Percentiles rank a stretch among this genome's conserved stretches.
phyloP scores from a whole-genome alignment of 164 flowering plant species.

The Euptelea pleiosperma region DNA sequence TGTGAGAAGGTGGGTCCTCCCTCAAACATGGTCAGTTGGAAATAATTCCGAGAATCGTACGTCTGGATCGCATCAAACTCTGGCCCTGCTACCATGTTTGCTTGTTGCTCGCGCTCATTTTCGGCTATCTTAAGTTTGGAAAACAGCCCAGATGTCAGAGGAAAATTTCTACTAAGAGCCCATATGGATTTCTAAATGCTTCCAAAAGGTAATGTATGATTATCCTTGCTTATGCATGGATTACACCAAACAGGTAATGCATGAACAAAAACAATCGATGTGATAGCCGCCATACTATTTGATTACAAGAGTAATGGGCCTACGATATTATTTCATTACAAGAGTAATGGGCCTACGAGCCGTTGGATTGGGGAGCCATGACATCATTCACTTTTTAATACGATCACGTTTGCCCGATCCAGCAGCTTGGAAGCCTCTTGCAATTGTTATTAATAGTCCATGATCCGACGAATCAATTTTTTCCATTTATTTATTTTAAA shows the following conservation, averaged over 20 bases:
- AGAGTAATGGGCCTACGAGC: no score
- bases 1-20: constrained; percentile 32
- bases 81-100: constrained; percentile 39
- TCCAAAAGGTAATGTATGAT: neutral
- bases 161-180: neutral
- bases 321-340: no score
- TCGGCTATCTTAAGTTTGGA: constrained; percentile 44
- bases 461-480: neutral
- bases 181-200: neutral
- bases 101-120: constrained; percentile 47
- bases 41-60: constrained; percentile 55
- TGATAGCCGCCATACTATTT: neutral
- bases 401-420: no score
- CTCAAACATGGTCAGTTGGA: constrained; percentile 42
- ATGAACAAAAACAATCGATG: no score
- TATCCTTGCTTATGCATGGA: neutral
- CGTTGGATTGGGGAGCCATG: no score
- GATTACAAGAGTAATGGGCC: no score
- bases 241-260: neutral
- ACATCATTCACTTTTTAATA: no score
- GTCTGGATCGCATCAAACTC: constrained; percentile 52
- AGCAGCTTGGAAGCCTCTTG: no score
- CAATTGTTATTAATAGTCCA: neutral
- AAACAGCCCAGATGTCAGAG: neutral
- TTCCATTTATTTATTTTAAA: no score